A percentile compares a stretch with the other conserved stretches of the same genome.
phyloP scores from a whole-genome alignment of 306 rosid genomes.

The Sicyos baderoa region DNA sequence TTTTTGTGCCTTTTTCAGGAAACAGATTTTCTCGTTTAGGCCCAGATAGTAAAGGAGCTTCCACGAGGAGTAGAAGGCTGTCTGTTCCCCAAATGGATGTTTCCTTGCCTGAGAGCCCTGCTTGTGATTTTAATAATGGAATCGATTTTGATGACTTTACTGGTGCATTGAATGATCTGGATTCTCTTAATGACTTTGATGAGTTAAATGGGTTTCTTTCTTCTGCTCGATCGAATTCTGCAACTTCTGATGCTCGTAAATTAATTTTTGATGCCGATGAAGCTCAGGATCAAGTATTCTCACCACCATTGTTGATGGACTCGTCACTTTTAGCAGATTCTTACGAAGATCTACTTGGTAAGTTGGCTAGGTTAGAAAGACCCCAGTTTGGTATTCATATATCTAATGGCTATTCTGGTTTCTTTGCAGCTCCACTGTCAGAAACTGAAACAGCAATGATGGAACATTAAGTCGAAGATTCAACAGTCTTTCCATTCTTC shows the following conservation, averaged over 20 bases:
- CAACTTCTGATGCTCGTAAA: slow-evolving; percentile 51
- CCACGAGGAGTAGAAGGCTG: slow-evolving; percentile 57
- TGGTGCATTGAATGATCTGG: slow-evolving; percentile 55
- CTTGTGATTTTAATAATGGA: slow-evolving; percentile 39
- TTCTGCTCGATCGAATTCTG: slow-evolving; percentile 47
- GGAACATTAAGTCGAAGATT: slow-evolving; percentile 51
- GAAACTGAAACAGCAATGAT: slow-evolving; percentile 93
- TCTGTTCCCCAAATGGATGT: slow-evolving; percentile 46
- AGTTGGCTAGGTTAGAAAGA: slow-evolving; percentile 23
- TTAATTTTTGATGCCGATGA: slow-evolving; percentile 66
- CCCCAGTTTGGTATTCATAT: neutral
- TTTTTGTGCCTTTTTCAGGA: slow-evolving; percentile 70
- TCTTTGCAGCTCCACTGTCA: slow-evolving; percentile 81
- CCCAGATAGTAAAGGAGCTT: slow-evolving; percentile 52
- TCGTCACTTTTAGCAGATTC: slow-evolving; percentile 61
- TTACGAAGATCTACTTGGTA: slow-evolving; percentile 92
- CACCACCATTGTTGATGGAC: slow-evolving; percentile 87
- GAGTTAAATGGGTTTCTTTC: slow-evolving; percentile 79
- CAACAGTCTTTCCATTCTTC: slow-evolving; percentile 21
- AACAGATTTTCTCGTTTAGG: slow-evolving; percentile 58
- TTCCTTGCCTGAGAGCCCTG: slow-evolving; percentile 39
- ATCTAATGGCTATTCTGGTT: slow-evolving; percentile 4
- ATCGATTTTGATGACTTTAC: slow-evolving; percentile 45
- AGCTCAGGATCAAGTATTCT: slow-evolving; percentile 72
- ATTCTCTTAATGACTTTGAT: slow-evolving; percentile 62